These are phyloP conservation scores for Erysimum pusillum DNA, from an alignment of 441 rosid genomes.

Conservation along the genomic window DNA sequence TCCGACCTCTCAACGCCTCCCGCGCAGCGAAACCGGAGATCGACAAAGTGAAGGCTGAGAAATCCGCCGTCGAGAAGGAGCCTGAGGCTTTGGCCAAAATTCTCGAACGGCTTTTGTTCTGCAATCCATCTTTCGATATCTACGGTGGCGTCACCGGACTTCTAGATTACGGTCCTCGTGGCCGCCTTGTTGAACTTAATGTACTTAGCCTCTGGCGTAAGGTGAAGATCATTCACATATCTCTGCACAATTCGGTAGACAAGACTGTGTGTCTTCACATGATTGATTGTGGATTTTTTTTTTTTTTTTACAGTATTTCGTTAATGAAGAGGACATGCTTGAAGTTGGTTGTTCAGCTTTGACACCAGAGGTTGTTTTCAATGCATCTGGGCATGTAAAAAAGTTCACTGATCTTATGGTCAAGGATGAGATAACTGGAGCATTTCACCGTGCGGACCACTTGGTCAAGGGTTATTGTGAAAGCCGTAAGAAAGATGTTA, in stretches of 20 bases:
- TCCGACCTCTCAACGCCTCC: too few species aligned
- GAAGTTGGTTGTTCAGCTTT: neutral
- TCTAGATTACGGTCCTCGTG: slow-evolving; percentile 86
- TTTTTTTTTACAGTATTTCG: neutral
- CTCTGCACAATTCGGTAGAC: neutral
- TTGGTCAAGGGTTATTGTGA: neutral
- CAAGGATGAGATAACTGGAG: neutral
- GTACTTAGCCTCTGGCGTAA: slow-evolving; percentile 54
- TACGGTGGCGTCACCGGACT: slow-evolving; percentile 90
- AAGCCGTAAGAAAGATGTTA: too few species aligned
- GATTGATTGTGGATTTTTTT: neutral
- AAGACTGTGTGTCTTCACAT: neutral
- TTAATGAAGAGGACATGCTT: neutral
- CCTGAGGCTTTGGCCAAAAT: slow-evolving; percentile 54
- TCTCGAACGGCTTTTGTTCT: slow-evolving; percentile 78
- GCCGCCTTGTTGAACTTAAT: slow-evolving; percentile 79
- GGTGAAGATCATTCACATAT: neutral
- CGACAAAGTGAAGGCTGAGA: too few species aligned
- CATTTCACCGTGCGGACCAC: neutral
- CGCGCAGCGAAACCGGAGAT: too few species aligned
- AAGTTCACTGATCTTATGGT: neutral
- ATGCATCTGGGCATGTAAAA: neutral
- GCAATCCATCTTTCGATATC: slow-evolving; percentile 81
- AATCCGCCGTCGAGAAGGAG: neutral
- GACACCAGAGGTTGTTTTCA: neutral